phyloP scores from a whole-genome alignment of 352 stramenopile genomes.

The Pythium pyrilobum region DNA sequence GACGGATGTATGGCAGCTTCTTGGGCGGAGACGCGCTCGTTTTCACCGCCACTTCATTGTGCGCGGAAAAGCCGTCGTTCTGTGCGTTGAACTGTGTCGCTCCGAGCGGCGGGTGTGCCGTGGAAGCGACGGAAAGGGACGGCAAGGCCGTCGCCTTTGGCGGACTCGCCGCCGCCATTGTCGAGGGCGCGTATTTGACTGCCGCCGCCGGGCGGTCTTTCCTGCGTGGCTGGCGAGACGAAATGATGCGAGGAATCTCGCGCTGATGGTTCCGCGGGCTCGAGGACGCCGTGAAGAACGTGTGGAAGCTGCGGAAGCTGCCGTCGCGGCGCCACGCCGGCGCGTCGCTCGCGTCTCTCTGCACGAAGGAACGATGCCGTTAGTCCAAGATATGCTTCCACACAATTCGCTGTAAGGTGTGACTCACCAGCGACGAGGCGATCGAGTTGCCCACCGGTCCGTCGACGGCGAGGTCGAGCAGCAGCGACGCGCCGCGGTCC shows the following conservation, averaged over 20 bases:
- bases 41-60: too few relatives aligned
- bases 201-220: background rate
- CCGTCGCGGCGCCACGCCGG: conserved; percentile 19
- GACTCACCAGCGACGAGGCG: conserved; percentile 1
- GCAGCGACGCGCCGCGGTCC: background rate
- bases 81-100: too few relatives aligned
- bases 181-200: background rate
- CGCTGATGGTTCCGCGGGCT: background rate
- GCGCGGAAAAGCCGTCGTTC: too few relatives aligned
- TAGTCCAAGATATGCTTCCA: too few relatives aligned
- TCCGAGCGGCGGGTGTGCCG: too few relatives aligned
- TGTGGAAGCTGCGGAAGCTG: conserved; percentile 39
- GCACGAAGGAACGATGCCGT: too few relatives aligned
- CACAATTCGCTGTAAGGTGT: background rate
- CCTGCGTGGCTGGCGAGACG: background rate
- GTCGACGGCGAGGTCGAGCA: background rate
- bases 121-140: too few relatives aligned
- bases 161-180: too few relatives aligned
- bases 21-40: conserved; percentile 7
- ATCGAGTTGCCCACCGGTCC: background rate
- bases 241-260: background rate
- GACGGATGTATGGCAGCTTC: conserved; percentile 16
- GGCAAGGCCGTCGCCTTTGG: too few relatives aligned
- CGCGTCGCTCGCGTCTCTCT: background rate
- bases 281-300: conserved; percentile 29